Evolutionary conservation across 768 basidiomycete genomes (phyloP), one percentile per base, ranked within the genome.

Genomic region (Tremella yokohamensis): DNA sequence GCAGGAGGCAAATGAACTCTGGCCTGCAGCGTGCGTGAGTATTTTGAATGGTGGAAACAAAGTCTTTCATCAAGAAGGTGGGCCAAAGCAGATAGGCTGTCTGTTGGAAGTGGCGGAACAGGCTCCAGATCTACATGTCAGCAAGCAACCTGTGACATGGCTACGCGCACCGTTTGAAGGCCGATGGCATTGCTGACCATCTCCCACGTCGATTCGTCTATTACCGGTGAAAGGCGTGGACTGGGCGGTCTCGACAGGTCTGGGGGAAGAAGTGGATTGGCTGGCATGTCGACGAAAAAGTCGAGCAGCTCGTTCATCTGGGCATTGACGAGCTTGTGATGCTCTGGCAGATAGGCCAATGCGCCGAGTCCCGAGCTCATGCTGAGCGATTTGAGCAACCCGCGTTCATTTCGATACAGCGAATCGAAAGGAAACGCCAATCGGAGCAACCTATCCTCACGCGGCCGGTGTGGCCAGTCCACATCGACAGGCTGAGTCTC

Each of bases 291-390:
- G 8, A 45, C n/a, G 8, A 22, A n/a, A 16, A n/a, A 22, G 8
- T 34, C 15, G 18, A 52, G 25, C 8, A 34, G 24, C 8, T 25
- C 37, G 26, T 52, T 26, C 25, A 19, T 16, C 9, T 52, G 24
- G 24, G 37, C 37, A 34, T 52, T 38, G 24, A 52, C 37, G 16
- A 29, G 51, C 4, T 13, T 15, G 24, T 52, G 51, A 18, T 52
- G 37, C 19, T 29, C 51, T n/a, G 18, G 25, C 25, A 52, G 29
- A 19, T 52, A 52, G 3, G 51, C 37, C 37, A 52, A 26, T 9
- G 51, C 51, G 37, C 51, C 37, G 12, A 52, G 51, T 19, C 51
- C 51, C 6, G 51, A 52, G 16, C 24, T 29, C 19, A 22, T 52
- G 12, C 24, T 34, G n/a, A 52, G 51, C 8, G 25, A 38, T 37